A percentile compares a stretch with the other conserved stretches of the same genome.
Conservation (phyloP, 345 rosid genomes). For the Linum trigynum region DNA sequence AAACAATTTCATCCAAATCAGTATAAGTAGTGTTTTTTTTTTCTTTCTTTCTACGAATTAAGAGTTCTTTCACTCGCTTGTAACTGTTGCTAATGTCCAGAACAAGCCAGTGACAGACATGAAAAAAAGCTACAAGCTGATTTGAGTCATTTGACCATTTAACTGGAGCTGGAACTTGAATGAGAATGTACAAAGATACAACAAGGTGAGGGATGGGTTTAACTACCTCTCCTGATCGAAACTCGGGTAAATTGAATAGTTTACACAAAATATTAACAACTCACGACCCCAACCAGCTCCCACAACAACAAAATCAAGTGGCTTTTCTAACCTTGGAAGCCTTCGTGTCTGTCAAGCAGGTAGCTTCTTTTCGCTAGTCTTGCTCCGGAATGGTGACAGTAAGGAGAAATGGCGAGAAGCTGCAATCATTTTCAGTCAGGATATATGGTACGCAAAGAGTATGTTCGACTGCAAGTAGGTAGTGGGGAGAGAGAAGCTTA, state of each 20-base stretch:
- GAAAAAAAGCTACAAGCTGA: not conserved
- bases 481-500: constrained; percentile 23
- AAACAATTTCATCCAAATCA: too few relatives aligned
- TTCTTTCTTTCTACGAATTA: too few relatives aligned
- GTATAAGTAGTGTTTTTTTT: too few relatives aligned
- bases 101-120: too few relatives aligned
- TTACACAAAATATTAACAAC: constrained; percentile 6
- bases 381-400: constrained; percentile 75
- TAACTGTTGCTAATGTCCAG: too few relatives aligned
- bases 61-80: too few relatives aligned
- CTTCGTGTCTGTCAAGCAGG: constrained; percentile 18
- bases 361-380: constrained; percentile 50
- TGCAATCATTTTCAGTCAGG: constrained; percentile 19
- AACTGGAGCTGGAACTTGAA: not conserved
- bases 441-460: too few relatives aligned
- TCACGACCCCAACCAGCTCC: constrained; percentile 8
- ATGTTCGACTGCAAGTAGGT: too few relatives aligned
- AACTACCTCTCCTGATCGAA: constrained; percentile 5
- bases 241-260: not conserved
- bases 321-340: constrained; percentile 13
- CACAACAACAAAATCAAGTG: constrained; percentile 8
- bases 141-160: not conserved
- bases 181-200: constrained; percentile 17
- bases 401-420: constrained; percentile 78
- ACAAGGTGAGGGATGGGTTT: not conserved